phyloP scores from a whole-genome alignment of 176 grass and related monocot genomes.

The Stipa capillata region DNA sequence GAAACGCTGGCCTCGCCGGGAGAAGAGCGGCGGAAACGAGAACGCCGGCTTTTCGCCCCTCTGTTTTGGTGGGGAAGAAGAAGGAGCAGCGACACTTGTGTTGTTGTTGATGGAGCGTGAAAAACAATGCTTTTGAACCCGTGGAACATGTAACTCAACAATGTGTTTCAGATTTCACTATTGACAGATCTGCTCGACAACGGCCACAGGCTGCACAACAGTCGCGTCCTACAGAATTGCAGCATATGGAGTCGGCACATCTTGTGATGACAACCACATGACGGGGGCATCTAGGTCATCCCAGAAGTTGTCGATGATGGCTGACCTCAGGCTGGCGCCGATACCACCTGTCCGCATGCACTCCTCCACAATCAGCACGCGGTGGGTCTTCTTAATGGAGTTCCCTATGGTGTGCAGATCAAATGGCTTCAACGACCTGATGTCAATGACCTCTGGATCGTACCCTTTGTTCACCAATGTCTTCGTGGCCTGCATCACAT shows the following conservation, averaged over 20 bases:
- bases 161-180: neutral
- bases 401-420: slow-evolving; percentile 64
- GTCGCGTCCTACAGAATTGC: slow-evolving; percentile 68
- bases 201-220: slow-evolving; percentile 65
- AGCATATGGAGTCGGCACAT: slow-evolving; percentile 69
- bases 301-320: slow-evolving; percentile 96
- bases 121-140: neutral
- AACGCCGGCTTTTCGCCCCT: too few species aligned
- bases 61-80: too few species aligned
- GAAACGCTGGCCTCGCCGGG: too few species aligned
- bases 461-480: slow-evolving; percentile 81
- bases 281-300: slow-evolving; percentile 72
- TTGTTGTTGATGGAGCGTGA: too few species aligned
- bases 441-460: slow-evolving; percentile 75
- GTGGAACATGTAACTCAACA: neutral
- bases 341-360: slow-evolving; percentile 85
- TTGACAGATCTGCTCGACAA: slow-evolving; percentile 73
- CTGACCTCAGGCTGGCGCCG: slow-evolving; percentile 57
- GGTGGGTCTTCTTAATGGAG: slow-evolving; percentile 75
- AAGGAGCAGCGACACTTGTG: too few species aligned
- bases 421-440: slow-evolving; percentile 79
- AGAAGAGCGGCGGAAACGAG: too few species aligned
- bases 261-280: slow-evolving; percentile 85
- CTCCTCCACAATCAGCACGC: slow-evolving; percentile 81
- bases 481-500: slow-evolving; percentile 85